Base-by-base conservation (phyloP, 192 early-diverging fungal genomes). In the Backusella macrospora region DNA sequence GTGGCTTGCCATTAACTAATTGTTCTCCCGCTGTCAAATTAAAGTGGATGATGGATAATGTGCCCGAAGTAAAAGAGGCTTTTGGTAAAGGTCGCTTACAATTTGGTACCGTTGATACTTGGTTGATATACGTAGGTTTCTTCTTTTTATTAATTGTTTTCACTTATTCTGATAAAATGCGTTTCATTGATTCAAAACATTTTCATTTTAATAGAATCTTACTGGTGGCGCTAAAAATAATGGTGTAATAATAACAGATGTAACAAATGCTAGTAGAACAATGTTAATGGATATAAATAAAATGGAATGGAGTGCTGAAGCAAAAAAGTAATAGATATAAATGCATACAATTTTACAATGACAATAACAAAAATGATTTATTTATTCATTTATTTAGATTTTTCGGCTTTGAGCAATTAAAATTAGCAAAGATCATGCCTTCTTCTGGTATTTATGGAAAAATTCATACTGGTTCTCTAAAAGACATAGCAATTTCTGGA, bases 11-110 rank as follows among this genome's bases (percentile, higher is more conserved):
- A 16, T 80, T 98, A 43, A 91, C 95, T 13, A 98, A 94, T n/a
- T 98, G 96, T 81, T 98, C 96, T 76, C 90, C 90, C 67, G 96
- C 90, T 0, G 90, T 96, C 66, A 98, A 98, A 84, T 81, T 98
- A 62, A 87, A 90, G 59, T 98, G 96, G 96, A 83, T 98, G 82
- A 81, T 98, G 38, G 93, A 98, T 73, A 92, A 98, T 78, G 86
- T 90, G n/a, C 69, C 83, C 3, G 83, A 75, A 37, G 93, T 96
- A 49, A 82, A 88, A 80, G 80, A 86, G 42, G 93, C 94, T 37
- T 86, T 93, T 65, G 86, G 92, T 42, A 83, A 90, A 18, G 89
- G 89, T 23, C 87, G 82, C 1, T 75, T 96, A 68, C 84, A 87
- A 79, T 94, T 98, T 75, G 95, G 96, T 55, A 98, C 94, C 7